Conservation (phyloP, 306 rosid genomes). For the Biancaea sappan region DNA sequence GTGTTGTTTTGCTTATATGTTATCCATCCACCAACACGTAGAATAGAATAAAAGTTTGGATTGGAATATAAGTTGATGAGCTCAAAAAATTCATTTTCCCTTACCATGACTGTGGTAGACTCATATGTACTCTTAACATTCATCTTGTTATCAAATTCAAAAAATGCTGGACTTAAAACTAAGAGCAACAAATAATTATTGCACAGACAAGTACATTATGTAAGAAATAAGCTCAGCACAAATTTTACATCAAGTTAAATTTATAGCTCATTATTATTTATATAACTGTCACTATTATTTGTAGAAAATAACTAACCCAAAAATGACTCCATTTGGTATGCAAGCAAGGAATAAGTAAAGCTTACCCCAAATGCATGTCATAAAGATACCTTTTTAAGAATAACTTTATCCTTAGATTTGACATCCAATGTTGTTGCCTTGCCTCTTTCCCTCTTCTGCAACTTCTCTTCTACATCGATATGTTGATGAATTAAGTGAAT, state of each 20-base stretch:
- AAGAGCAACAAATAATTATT: background rate
- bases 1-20: too few relatives aligned
- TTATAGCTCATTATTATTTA: background rate
- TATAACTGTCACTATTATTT: background rate
- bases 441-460: slow-evolving; percentile 52
- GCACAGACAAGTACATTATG: background rate
- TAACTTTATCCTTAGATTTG: slow-evolving; percentile 75
- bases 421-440: slow-evolving; percentile 40
- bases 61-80: too few relatives aligned
- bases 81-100: background rate
- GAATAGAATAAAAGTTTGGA: too few relatives aligned
- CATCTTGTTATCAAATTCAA: background rate
- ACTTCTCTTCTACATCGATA: slow-evolving; percentile 37
- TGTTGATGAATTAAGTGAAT: too few relatives aligned
- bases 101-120: background rate
- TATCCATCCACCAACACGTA: too few relatives aligned
- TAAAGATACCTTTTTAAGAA: slow-evolving; percentile 78
- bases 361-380: background rate
- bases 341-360: slow-evolving; percentile 8
- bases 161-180: background rate
- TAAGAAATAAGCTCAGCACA: background rate
- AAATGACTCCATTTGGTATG: slow-evolving; percentile 2
- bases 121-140: background rate
- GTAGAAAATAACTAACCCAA: slow-evolving; percentile 10
- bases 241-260: slow-evolving; percentile 4